These are phyloP conservation scores for Metschnikowia baotianmanensis DNA, from an alignment of 805 yeast species.

Conservation along the genomic window DNA sequence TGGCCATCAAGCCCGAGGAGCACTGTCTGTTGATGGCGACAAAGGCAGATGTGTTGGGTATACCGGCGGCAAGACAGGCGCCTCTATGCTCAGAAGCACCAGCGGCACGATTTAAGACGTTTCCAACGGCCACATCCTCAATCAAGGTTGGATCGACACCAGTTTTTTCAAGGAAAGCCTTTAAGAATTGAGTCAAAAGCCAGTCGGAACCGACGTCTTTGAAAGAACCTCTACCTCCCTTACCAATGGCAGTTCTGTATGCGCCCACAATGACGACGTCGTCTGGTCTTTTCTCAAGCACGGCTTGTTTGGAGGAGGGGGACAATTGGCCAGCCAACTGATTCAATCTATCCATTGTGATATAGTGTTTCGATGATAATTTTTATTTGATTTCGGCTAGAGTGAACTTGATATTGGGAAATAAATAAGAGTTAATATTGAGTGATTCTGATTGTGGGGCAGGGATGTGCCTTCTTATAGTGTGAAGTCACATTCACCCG, in stretches of 20 bases:
- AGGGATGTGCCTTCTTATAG: constrained; percentile 7
- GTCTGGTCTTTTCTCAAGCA: constrained; percentile 63
- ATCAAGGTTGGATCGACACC: constrained; percentile 51
- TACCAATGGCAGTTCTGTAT: constrained; percentile 85
- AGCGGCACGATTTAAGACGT: constrained; percentile 88
- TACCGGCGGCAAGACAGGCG: constrained; percentile 86
- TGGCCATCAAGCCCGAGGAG: constrained; percentile 89
- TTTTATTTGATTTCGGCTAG: background rate
- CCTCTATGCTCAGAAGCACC: constrained; percentile 96
- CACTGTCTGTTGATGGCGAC: constrained; percentile 90
- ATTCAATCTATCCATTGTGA: constrained; percentile 44
- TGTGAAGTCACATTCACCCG: constrained; percentile 10
- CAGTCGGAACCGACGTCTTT: constrained; percentile 83
- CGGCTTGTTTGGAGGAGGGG: constrained; percentile 40
- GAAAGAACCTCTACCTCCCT: constrained; percentile 83
- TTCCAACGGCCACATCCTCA: constrained; percentile 87
- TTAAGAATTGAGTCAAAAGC: constrained; percentile 62
- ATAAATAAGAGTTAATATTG: too few relatives aligned
- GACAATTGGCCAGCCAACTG: constrained; percentile 45
- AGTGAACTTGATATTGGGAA: too few relatives aligned
- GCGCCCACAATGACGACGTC: constrained; percentile 92
- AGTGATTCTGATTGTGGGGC: too few relatives aligned
- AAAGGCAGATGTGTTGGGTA: constrained; percentile 78
- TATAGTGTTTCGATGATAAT: background rate
- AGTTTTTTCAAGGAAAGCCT: constrained; percentile 55